phyloP scores from a whole-genome alignment of 2,329 filamentous ascomycete species.

The Sporothrix mexicana region DNA sequence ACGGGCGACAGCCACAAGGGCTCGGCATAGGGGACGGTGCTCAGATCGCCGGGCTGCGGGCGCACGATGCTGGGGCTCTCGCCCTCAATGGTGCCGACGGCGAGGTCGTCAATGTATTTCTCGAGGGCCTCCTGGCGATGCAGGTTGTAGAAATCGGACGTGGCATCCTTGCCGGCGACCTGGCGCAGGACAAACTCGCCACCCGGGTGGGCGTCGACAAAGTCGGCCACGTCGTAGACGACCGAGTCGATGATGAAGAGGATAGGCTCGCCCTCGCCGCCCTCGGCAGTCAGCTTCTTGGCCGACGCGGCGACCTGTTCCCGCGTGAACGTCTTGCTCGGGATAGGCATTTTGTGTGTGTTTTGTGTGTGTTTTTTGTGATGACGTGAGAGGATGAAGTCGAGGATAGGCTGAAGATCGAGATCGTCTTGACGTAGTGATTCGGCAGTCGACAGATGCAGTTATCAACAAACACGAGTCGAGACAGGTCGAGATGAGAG shows the following conservation, averaged over 20 bases:
- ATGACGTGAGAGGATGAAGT: not conserved
- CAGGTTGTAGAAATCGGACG: constrained; percentile 85
- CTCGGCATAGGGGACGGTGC: constrained; percentile 81
- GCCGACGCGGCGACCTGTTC: constrained; percentile 64
- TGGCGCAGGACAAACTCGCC: constrained; percentile 80
- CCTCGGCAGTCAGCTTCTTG: constrained; percentile 69
- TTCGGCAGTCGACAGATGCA: not conserved
- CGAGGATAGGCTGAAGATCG: constrained; percentile 1
- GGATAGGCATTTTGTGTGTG: constrained; percentile 44
- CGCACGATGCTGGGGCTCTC: constrained; percentile 77
- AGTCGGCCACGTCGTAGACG: constrained; percentile 86
- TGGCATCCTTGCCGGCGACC: constrained; percentile 81
- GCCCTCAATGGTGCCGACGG: constrained; percentile 75
- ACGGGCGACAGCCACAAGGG: constrained; percentile 79
- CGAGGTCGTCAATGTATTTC: constrained; percentile 75
- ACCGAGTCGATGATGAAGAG: constrained; percentile 88
- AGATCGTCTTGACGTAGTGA: not conserved
- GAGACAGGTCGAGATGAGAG: not conserved
- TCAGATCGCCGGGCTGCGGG: constrained; percentile 72
- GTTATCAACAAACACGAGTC: not conserved
- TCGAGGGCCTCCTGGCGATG: constrained; percentile 87
- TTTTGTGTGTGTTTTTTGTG: constrained; percentile 33
- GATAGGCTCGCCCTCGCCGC: constrained; percentile 66
- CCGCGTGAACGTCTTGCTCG: constrained; percentile 60
- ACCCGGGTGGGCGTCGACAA: constrained; percentile 83